Evolutionary conservation across 2,329 filamentous ascomycete species (phyloP).

Genomic region (Arthroderma sp.): DNA sequence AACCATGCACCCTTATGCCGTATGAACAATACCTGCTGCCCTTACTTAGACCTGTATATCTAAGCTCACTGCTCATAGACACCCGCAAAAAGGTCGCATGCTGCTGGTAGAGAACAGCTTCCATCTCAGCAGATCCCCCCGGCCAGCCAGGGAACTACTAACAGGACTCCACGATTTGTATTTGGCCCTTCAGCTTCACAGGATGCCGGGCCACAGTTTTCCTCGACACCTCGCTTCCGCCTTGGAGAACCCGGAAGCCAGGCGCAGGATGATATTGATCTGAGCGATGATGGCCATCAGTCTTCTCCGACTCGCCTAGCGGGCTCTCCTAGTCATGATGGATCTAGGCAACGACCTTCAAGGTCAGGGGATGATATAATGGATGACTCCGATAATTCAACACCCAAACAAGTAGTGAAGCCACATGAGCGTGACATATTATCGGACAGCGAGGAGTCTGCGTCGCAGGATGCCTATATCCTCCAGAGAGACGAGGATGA

Average conservation of each 20-base stretch:
- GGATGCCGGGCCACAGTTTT: slow-evolving; percentile 8
- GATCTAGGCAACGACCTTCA: no score
- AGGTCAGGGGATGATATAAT: no score
- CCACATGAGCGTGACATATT: neutral
- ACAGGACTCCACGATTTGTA: slow-evolving; percentile 9
- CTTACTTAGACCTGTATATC: neutral
- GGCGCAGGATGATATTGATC: slow-evolving; percentile 3
- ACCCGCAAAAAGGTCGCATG: neutral
- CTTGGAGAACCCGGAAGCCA: slow-evolving; percentile 2
- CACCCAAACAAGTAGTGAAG: no score
- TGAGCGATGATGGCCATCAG: neutral
- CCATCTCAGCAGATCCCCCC: neutral
- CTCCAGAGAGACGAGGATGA: slow-evolving; percentile 14
- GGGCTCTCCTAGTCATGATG: neutral
- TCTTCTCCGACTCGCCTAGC: neutral
- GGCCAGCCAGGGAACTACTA: neutral
- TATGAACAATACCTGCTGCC: no score
- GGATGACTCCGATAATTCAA: no score
- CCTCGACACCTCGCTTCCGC: slow-evolving; percentile 11
- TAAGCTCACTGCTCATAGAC: neutral
- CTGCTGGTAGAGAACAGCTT: neutral
- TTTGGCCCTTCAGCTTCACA: slow-evolving; percentile 8
- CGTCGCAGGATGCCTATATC: neutral
- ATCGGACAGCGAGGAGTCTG: neutral
- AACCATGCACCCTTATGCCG: no score